These are phyloP conservation scores for Pichia inconspicua DNA, from an alignment of 1,139 yeast genomes.

Conservation along the genomic window DNA sequence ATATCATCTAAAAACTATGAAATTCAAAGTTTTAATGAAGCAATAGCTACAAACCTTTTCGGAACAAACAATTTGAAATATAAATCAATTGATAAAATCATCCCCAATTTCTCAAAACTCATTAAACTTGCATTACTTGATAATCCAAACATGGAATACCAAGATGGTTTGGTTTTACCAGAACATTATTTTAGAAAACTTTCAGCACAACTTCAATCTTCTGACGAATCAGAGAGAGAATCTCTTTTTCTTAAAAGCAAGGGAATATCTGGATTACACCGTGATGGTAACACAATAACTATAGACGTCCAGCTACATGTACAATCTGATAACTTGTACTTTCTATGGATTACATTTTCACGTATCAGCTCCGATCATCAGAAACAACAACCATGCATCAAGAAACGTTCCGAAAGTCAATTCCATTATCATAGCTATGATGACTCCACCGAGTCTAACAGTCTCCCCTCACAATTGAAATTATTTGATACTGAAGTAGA, in stretches of 20 bases:
- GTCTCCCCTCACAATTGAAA: slow-evolving; percentile 50
- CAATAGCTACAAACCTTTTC: slow-evolving; percentile 70
- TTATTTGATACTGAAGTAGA: slow-evolving; percentile 21
- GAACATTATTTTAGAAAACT: slow-evolving; percentile 79
- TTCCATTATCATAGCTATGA: slow-evolving; percentile 5
- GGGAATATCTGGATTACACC: slow-evolving; percentile 62
- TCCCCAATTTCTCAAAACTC: slow-evolving; percentile 59
- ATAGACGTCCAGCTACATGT: slow-evolving; percentile 80
- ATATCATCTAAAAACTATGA: slow-evolving; percentile 42
- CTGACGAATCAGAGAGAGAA: slow-evolving; percentile 28
- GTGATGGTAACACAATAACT: slow-evolving; percentile 56
- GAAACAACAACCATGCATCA: neutral
- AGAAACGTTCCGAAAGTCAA: neutral
- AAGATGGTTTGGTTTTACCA: slow-evolving; percentile 61
- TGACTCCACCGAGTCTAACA: slow-evolving; percentile 11
- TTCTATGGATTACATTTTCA: slow-evolving; percentile 86
- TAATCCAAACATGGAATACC: slow-evolving; percentile 33
- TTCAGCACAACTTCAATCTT: slow-evolving; percentile 27
- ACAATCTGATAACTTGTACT: slow-evolving; percentile 47
- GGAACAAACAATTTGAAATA: slow-evolving; percentile 55
- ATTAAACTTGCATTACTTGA: slow-evolving; percentile 42
- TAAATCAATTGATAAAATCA: slow-evolving; percentile 44
- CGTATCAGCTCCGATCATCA: slow-evolving; percentile 26
- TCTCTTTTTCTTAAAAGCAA: slow-evolving; percentile 48
- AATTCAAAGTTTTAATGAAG: slow-evolving; percentile 64